Base-by-base conservation (phyloP, 345 rosid genomes). In the Gossypium turneri region DNA sequence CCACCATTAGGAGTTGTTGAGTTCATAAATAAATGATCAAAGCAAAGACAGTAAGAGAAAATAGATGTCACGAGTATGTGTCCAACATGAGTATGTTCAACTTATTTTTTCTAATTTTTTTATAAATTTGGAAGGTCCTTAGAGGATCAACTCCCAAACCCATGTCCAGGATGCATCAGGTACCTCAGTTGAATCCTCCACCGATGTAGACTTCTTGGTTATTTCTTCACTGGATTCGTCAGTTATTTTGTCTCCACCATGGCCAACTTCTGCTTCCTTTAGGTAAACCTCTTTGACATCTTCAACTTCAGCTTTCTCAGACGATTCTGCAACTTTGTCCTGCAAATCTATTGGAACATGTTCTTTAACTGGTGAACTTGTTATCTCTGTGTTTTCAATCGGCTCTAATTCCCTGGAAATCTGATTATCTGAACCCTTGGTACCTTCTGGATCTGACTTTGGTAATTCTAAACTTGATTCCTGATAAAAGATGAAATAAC, bases 401-500 rank as follows among this genome's bases (percentile, higher is more conserved):
- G 19, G 74, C 38, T 79, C 75, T 20, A 71, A 76, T 83, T 85
- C 86, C 53, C 34, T 43, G 44, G 77, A 20, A 71, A 62, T 80
- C 73, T 79, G 83, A 62, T 81, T 77, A 62, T 68, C 79, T 38
- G 72, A 69, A 64, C 13, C 78, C 65, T 12, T 13, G 63, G 64
- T 1, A 12, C 10, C 66, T 16, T 61, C 66, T 61, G n/a, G n/a
- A 61, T 34, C 66, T 15, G 66, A 9, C 44, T 61, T 67, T 62
- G 78, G 59, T 73, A 38, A 70, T 56, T 79, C 78, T 65, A 5
- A 7, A 12, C 70, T 70, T 12, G 62, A 52, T 57, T 77, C 85
- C 92, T 88, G 82, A 78, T 45, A 83, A 64, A 75, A 77, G 27
- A 77, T 55, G 55, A 66, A 73, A 80, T 56, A 24, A 8, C 41